Base-by-base conservation (phyloP, 1,284 basidiomycete genomes). In the Testicularia cyperi region DNA sequence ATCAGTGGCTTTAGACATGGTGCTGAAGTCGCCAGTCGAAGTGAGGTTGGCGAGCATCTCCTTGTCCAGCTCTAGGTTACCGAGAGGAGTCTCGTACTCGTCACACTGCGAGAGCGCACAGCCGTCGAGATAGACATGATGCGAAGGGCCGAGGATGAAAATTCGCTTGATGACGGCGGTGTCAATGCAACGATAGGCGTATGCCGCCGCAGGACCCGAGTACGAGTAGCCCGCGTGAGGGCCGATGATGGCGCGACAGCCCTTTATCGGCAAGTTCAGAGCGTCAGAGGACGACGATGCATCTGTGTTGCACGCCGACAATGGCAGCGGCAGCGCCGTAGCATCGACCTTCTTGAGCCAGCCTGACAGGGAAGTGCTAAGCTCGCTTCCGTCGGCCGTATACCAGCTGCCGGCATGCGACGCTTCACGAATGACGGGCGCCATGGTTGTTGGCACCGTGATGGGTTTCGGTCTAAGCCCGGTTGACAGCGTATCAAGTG, bases 141-240 rank as follows among this genome's bases (percentile, higher is more conserved):
- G 95, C 0, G 92, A 92, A 2, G 95, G 95, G 0, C 95, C 95
- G 4, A 99, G 84, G 41, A 99, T 84, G 73, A 98, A 92, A 34
- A 99, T 87, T 5, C 89, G 85, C 70, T 88, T 88, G 43, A 96
- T 88, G 64, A 81, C 82, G 10, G 81, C 81, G 0, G 84, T 84
- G 68, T 95, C 88, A 44, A 98, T 88, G 66, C 85, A 84, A 71
- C 85, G 86, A 78, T 98, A 99, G 0, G 94, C 94, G 88, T 90
- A 97, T 2, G 92, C 95, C 1, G 95, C 94, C 2, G 92, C 82
- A 6, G 85, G 85, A 19, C 95, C 95, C 45, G 92, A 96, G 78
- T 96, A 98, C 2, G 86, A 83, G 78, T 94, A 97, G 4, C 95
- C 95, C 1, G 95, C 95, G 77, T 99, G 95, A 4, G 95, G 95